Percentiles rank a stretch among this genome's conserved stretches.
Conservation (phyloP, 2,329 filamentous ascomycete genomes). For the Aspergillus glaucus region DNA sequence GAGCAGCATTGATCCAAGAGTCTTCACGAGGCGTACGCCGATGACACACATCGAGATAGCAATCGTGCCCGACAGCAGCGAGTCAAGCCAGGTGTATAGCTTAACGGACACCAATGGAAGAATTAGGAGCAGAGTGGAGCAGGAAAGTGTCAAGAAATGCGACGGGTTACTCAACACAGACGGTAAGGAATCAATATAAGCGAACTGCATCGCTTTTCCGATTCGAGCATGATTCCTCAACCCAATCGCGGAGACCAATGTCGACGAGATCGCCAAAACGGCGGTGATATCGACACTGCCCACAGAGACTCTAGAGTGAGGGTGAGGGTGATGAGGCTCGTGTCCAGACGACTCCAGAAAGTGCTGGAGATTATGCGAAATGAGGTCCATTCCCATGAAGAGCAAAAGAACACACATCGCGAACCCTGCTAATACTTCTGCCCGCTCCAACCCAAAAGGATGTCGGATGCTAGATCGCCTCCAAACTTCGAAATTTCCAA, state of each 20-base stretch:
- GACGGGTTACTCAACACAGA: constrained; percentile 89
- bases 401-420: constrained; percentile 92
- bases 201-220: constrained; percentile 81
- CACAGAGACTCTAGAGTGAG: constrained; percentile 61
- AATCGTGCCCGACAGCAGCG: constrained; percentile 71
- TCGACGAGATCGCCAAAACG: constrained; percentile 73
- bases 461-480: constrained; percentile 85
- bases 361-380: constrained; percentile 90
- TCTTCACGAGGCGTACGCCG: constrained; percentile 74
- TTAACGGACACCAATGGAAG: constrained; percentile 74
- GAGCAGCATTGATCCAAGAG: constrained; percentile 86
- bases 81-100: constrained; percentile 79
- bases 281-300: constrained; percentile 78
- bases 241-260: constrained; percentile 76
- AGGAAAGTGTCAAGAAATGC: constrained; percentile 87
- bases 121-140: constrained; percentile 71
- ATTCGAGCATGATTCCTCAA: constrained; percentile 89
- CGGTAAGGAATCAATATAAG: constrained; percentile 73
- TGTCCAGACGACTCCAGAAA: constrained; percentile 75
- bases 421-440: constrained; percentile 90
- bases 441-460: constrained; percentile 84
- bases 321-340: constrained; percentile 63
- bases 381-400: constrained; percentile 95
- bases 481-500: constrained; percentile 98
- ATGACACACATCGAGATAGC: constrained; percentile 83